These are phyloP conservation scores for Dothideomycetes sp. DNA, from an alignment of 2,329 filamentous ascomycete genomes.

Conservation along the genomic window DNA sequence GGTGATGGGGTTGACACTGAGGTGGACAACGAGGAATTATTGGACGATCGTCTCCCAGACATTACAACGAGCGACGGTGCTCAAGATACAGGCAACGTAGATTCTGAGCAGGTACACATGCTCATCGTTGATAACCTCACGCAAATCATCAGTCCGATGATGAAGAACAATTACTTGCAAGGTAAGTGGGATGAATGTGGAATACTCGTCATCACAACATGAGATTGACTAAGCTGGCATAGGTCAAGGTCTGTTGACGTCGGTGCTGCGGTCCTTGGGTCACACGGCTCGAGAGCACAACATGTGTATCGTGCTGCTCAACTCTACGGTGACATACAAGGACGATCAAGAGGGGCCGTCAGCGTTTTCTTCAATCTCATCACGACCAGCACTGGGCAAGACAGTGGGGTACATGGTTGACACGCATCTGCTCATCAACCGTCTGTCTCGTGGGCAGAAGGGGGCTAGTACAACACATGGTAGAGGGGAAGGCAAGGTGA, in stretches of 20 bases:
- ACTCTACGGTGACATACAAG: slow-evolving; percentile 15
- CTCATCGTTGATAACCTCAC: slow-evolving; percentile 30
- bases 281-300: slow-evolving; percentile 26
- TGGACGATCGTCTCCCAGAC: too few species aligned
- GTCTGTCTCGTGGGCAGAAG: slow-evolving; percentile 21
- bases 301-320: slow-evolving; percentile 30
- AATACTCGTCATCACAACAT: too few species aligned
- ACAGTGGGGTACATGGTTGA: slow-evolving; percentile 27
- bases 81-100: background rate
- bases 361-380: slow-evolving; percentile 27
- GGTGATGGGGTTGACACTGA: too few species aligned
- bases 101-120: slow-evolving; percentile 14
- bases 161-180: slow-evolving; percentile 26
- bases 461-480: slow-evolving; percentile 25
- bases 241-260: slow-evolving; percentile 29
- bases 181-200: slow-evolving; percentile 11
- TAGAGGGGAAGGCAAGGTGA: background rate
- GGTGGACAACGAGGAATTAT: too few species aligned
- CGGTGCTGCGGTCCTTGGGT: slow-evolving; percentile 29
- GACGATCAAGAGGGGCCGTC: slow-evolving; percentile 20
- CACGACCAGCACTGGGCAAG: slow-evolving; percentile 27
- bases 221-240: too few species aligned
- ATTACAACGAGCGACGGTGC: background rate
- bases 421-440: slow-evolving; percentile 29
- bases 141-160: slow-evolving; percentile 24